Evolutionary conservation across 2,329 filamentous ascomycete genomes (phyloP), one percentile per base, ranked within the genome.

Genomic region (Cladophialophora psammophila): DNA sequence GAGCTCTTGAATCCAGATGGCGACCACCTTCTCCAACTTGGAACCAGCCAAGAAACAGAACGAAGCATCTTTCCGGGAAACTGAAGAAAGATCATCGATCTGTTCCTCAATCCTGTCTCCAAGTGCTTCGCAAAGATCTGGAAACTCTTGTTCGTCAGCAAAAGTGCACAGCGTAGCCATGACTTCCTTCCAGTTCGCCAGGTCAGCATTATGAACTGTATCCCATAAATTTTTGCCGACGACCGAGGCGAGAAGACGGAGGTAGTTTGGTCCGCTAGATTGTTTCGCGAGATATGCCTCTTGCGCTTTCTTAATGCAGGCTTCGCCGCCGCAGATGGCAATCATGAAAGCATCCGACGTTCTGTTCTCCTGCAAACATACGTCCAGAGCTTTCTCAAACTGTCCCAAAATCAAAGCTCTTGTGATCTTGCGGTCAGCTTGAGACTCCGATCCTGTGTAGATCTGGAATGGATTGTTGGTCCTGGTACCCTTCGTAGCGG

Each of bases 221-320:
- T 99, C 95, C 95, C 94, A 98, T 1, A 99, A 85, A 75, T 99
- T 97, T 84, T 98, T 98, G 69, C 91, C 90, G 65, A 97, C 94
- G 60, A 99, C 92, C 5, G 94, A 97, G 60, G 92, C 90, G 63
- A 99, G 85, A 8, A 99, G 85, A 52, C 96, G 90, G 64, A 98
- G 84, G 76, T 99, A 99, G 80, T 94, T 98, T 1, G 96, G 94
- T 34, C 90, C 90, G 66, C 90, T 90, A 7, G 87, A 86, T 79
- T 94, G 93, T 75, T 91, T 90, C 65, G 92, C 90, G 70, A 99
- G 88, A 77, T 99, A 99, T 12, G 93, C 89, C 68, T 91, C 86
- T 79, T 98, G 95, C 5, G 94, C 94, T 82, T 96, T 97, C 74
- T 97, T 93, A 52, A 98, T 90, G 67, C 96, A 91, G 72, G 93